Evolutionary conservation across 2,329 filamentous ascomycete species (phyloP), one percentile per base, ranked within the genome.

Genomic region (Aspergillus sp.): DNA sequence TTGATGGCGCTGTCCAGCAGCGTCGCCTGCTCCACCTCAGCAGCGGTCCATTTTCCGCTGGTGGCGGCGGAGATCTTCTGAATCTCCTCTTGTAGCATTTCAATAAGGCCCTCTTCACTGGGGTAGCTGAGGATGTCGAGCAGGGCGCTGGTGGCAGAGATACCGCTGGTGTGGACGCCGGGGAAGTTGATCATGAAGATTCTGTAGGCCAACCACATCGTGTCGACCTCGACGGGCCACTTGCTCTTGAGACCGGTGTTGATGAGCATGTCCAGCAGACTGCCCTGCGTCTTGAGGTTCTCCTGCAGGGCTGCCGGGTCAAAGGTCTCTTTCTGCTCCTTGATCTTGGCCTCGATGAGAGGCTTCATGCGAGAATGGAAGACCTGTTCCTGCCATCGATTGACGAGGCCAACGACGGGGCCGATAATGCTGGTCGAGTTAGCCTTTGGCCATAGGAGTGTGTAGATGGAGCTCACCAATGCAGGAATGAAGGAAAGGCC

Each of bases 131-230:
- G 24, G 17, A 61, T 61, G 22, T 61, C 59, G 3, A 61, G 56
- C 11, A 61, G 52, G 13, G 56, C 49, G 34, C 59, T 61, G 30
- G 59, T 56, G 12, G 56, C 56, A 20, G 59, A 61, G 15, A 61
- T 57, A 7, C 56, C 59, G 39, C 56, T 61, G 4, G 59, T 61
- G 39, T 61, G 59, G n/a, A 61, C 59, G 9, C 59, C 59, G 39
- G 59, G 56, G 40, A 61, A 61, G 49, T 61, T 61, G 39, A 61
- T 56, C 59, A 61, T 61, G 44, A 61, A 61, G 42, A 61, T 50
- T 12, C 59, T 27, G 27, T 61, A 61, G 5, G 59, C 56, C 15
- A 61, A 34, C 59, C 59, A 61, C 59, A 61, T 61, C 4, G 59
- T 56, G 0, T 57, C 56, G 19, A 42, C 33, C 40, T 61, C 59